Evolutionary conservation across 768 basidiomycete species (phyloP).

Genomic region (Tulasnella sp.): DNA sequence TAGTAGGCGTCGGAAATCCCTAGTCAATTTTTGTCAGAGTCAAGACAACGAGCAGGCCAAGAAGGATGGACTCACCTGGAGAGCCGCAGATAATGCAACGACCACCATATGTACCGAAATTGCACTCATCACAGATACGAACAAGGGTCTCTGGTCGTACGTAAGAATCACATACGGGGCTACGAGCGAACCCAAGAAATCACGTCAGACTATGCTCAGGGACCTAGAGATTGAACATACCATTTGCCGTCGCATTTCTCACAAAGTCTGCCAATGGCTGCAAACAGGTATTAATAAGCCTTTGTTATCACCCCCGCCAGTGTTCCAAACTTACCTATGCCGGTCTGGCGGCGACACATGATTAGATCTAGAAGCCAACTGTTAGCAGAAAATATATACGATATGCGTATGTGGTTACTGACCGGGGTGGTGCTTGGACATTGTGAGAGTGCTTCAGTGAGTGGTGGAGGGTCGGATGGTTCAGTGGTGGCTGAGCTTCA

Average conservation of each 20-base stretch:
- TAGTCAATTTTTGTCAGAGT: conserved; percentile 36
- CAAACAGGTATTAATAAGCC: conserved; percentile 22
- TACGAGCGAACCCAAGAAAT: conserved; percentile 35
- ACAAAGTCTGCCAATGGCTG: conserved; percentile 95
- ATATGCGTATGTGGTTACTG: conserved; percentile 20
- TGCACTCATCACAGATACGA: conserved; percentile 98
- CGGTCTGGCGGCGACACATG: conserved; percentile 96
- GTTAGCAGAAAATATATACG: not conserved
- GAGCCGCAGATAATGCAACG: conserved; percentile 97
- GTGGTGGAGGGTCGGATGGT: not conserved
- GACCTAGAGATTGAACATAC: conserved; percentile 45
- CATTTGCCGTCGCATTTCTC: conserved; percentile 99
- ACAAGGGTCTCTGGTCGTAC: conserved; percentile 97
- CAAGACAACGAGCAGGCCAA: not conserved
- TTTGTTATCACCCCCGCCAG: not conserved
- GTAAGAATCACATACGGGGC: conserved; percentile 98
- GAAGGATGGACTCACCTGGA: conserved; percentile 58
- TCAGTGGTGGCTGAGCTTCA: not conserved
- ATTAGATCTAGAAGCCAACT: conserved; percentile 66
- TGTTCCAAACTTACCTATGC: conserved; percentile 63
- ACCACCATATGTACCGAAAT: conserved; percentile 97
- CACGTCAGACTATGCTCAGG: not conserved
- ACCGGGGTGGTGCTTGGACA: conserved; percentile 94
- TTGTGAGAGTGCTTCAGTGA: conserved; percentile 32
- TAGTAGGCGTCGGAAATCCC: conserved; percentile 99